A percentile compares a stretch with the other conserved stretches of the same genome.
Conservation (phyloP, 345 rosid genomes). For the Populus pruinosa region DNA sequence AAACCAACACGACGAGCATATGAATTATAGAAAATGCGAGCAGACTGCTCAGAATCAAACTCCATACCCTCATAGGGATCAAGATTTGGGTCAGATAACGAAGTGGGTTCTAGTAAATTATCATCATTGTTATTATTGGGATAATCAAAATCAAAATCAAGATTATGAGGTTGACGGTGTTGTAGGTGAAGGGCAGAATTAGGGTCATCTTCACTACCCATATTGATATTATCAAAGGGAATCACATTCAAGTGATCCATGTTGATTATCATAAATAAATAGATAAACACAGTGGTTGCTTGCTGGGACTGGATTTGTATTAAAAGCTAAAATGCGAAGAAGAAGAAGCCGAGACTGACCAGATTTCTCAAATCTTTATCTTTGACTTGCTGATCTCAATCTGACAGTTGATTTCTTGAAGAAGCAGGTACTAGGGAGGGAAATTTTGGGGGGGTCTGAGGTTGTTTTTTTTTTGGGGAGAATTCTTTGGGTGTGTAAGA, state of each 20-base stretch:
- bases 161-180: not conserved
- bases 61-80: conserved; percentile 44
- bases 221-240: not conserved
- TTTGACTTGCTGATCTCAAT: not conserved
- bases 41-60: conserved; percentile 47
- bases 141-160: conserved; percentile 1
- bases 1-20: conserved; percentile 50
- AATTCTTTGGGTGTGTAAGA: not conserved
- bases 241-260: not conserved
- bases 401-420: not conserved
- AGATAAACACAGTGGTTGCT: not conserved
- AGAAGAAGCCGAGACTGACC: not conserved
- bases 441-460: no score
- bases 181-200: not conserved
- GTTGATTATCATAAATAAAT: not conserved
- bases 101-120: not conserved
- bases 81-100: conserved; percentile 21
- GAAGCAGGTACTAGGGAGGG: not conserved
- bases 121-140: not conserved
- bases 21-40: conserved; percentile 38
- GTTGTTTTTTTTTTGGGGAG: no score
- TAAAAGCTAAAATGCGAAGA: not conserved
- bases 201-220: not conserved
- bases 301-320: not conserved
- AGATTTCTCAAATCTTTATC: not conserved